A percentile compares a stretch with the other conserved stretches of the same genome.
Evolutionary conservation across 108 stramenopile genomes (phyloP).

Genomic region (Skeletonema costatum): DNA sequence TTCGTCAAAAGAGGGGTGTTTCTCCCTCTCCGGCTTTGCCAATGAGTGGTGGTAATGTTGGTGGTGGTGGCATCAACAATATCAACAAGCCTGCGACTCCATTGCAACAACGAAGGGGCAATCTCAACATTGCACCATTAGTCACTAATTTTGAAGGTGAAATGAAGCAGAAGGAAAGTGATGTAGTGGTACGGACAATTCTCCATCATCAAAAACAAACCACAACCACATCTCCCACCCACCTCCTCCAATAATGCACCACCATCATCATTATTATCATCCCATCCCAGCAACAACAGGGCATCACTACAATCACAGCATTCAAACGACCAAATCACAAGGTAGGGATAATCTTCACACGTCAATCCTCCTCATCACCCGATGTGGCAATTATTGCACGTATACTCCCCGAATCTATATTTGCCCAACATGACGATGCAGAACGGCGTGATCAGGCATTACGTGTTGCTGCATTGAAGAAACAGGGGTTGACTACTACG

Average conservation of each 20-base stretch:
- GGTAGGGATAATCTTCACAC: slow-evolving; percentile 48
- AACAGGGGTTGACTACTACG: too few species aligned
- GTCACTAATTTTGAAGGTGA: slow-evolving; percentile 29
- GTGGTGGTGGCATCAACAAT: background rate
- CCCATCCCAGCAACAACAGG: slow-evolving; percentile 5
- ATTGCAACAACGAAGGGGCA: slow-evolving; percentile 34
- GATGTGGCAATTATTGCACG: slow-evolving; percentile 40
- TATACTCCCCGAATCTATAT: slow-evolving; percentile 38
- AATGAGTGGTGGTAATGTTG: background rate
- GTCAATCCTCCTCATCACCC: slow-evolving; percentile 20
- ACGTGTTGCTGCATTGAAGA: background rate
- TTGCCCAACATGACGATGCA: background rate
- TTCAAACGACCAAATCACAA: slow-evolving; percentile 49
- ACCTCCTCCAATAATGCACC: background rate
- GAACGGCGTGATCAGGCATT: background rate
- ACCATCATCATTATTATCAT: background rate
- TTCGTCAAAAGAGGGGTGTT: background rate
- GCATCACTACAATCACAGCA: slow-evolving; percentile 41
- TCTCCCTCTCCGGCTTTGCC: background rate
- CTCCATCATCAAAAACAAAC: background rate
- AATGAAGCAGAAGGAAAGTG: background rate
- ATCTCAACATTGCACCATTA: slow-evolving; percentile 36
- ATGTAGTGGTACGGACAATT: background rate
- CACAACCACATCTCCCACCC: background rate
- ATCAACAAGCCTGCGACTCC: slow-evolving; percentile 9